phyloP scores from a whole-genome alignment of 2,329 filamentous ascomycete species.

The Aspergillus tamarii region DNA sequence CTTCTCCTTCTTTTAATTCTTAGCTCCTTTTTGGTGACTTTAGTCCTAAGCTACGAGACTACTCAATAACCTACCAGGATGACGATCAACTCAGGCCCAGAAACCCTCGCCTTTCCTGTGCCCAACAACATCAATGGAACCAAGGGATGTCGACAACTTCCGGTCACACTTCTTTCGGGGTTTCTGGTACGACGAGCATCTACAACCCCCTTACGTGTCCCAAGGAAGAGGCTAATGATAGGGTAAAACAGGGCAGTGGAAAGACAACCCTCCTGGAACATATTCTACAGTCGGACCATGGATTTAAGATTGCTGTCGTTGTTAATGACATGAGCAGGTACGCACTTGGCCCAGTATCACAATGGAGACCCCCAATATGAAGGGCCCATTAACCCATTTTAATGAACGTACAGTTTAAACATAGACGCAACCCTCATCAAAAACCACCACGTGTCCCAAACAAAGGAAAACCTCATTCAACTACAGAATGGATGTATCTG shows the following conservation, averaged over 20 bases:
- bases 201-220: not conserved
- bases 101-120: constrained; percentile 10
- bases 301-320: constrained; percentile 70
- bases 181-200: constrained; percentile 52
- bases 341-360: constrained; percentile 25
- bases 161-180: constrained; percentile 64
- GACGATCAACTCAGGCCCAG: constrained; percentile 22
- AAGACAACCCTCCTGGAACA: constrained; percentile 73
- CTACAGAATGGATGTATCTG: constrained; percentile 77
- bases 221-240: not conserved
- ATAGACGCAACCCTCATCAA: constrained; percentile 67
- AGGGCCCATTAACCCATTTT: not conserved
- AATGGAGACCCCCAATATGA: too few relatives aligned
- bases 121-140: not conserved
- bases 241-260: constrained; percentile 59
- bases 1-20: not conserved
- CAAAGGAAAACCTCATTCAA: constrained; percentile 67
- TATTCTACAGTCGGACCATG: constrained; percentile 68
- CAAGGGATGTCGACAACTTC: constrained; percentile 41
- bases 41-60: not conserved
- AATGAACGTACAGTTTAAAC: constrained; percentile 54
- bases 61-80: constrained; percentile 6
- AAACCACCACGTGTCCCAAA: constrained; percentile 60
- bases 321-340: constrained; percentile 72
- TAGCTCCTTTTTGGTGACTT: not conserved